Base-by-base conservation (phyloP, 306 rosid species). In the Lablab purpureus region DNA sequence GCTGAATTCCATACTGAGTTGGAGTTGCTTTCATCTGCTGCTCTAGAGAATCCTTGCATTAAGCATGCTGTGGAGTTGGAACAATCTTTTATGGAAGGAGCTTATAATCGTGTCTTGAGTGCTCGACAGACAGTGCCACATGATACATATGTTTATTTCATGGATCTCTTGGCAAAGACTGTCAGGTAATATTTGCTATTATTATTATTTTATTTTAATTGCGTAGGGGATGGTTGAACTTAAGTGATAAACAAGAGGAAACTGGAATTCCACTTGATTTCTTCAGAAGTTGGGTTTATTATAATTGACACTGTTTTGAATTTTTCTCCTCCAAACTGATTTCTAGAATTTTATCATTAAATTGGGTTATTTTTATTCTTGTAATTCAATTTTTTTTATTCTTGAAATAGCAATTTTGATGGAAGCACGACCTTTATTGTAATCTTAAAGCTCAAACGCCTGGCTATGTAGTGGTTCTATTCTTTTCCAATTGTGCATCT, bases 51-150 rank as follows among this genome's bases (percentile, higher is more conserved):
- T 84, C 88, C 93, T 62, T 96, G 97, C 87, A 96, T 96, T 36
- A 93, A 90, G 85, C 94, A 93, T 87, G 98, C 98, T 5, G 99
- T 93, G 82, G 98, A 96, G 90, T 83, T 96, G 87, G 99, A 96
- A 86, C 99, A 96, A 81, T 96, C 99, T 77, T 96, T 96, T 82
- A 96, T 95, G 99, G 99, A 95, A 86, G 98, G 99, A 47, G 99
- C 99, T 72, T 95, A 95, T 89, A 95, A 95, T 56, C 96, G 97
- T 23, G 99, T 95, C 37, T 86, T 95, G 90, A 88, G 89, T 87
- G 99, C 99, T 72, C 86, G 98, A 71, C 98, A 93, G 83, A 90
- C 92, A 2, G 98, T 90, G 51, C 99, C 99, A 2, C 96, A 95
- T 71, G 92, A 95, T 64, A 91, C 98, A 47, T 95, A 91, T 18